Percentiles rank a stretch among this genome's conserved stretches.
Evolutionary conservation across 768 basidiomycete genomes (phyloP).

Genomic region (Mycena chlorophos): DNA sequence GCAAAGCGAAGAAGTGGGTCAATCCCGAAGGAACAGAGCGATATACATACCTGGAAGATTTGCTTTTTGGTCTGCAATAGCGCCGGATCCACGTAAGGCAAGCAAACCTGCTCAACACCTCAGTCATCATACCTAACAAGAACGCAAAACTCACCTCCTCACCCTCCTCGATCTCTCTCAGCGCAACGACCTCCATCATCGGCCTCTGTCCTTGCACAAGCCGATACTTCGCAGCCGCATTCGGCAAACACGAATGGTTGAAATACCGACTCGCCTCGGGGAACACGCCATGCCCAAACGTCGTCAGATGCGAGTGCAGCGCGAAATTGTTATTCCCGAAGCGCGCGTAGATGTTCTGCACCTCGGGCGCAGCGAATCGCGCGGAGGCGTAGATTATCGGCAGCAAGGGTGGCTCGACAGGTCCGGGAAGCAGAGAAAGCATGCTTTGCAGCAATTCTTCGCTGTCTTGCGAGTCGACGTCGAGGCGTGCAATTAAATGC

Average conservation of each 20-base stretch:
- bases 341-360: conserved; percentile 48
- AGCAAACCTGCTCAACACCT: conserved; percentile 51
- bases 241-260: conserved; percentile 81
- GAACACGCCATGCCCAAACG: conserved; percentile 74
- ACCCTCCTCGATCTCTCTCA: conserved; percentile 52
- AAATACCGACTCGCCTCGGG: conserved; percentile 77
- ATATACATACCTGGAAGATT: too few species aligned
- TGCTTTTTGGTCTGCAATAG: conserved; percentile 59
- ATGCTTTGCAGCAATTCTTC: conserved; percentile 36
- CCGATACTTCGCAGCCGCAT: conserved; percentile 63
- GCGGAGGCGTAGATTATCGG: conserved; percentile 32
- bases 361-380: conserved; percentile 22
- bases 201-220: conserved; percentile 40
- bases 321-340: conserved; percentile 85
- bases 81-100: conserved; percentile 81
- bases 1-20: too few species aligned
- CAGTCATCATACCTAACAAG: background rate
- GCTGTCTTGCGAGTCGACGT: conserved; percentile 24
- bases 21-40: too few species aligned
- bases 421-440: conserved; percentile 48
- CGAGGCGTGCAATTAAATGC: conserved; percentile 52
- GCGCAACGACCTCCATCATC: conserved; percentile 64
- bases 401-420: conserved; percentile 35
- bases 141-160: conserved; percentile 58
- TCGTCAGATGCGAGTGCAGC: conserved; percentile 68